Evolutionary conservation across 768 basidiomycete genomes (phyloP), one percentile per base, ranked within the genome.

Genomic region (Tulasnella sp.): DNA sequence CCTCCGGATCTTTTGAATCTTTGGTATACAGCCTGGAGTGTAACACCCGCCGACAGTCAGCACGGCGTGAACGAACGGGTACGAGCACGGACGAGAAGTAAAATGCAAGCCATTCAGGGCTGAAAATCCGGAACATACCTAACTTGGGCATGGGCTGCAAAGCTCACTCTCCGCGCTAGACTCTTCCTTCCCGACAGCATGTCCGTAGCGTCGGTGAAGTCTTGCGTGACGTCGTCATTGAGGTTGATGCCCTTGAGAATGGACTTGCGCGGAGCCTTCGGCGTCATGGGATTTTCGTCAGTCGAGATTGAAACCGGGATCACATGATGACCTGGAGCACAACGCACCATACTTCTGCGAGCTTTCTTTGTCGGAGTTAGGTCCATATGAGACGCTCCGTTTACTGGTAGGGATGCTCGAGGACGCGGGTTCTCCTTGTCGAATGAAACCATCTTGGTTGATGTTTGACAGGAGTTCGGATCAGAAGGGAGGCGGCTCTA

Each of bases 101-200:
- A 28, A 16, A n/a, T 22, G 46, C 18, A 40, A 46, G 2, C 24
- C 2, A 69, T 12, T 40, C 31, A 20, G 74, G 22, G 64, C 60
- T 34, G 64, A 28, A 24, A 79, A n/a, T 24, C 9, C 34, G 24
- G 28, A 46, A 75, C 81, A 7, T 46, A 82, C 81, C 80, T 58
- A 73, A 82, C 81, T 72, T 76, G 75, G 18, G 81, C 81, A 54
- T 80, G 81, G 12, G 79, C 79, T 24, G 80, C 81, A 50, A 82
- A 82, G 42, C 81, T 82, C 31, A 82, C 81, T 54, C 80, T 80
- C 41, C 81, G 75, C 3, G 75, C 58, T 22, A 77, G 58, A 58
- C 72, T 81, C 75, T 80, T 79, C 48, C 78, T 79, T 31, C 58
- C 34, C n/a, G 72, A 37, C 20, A 42, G 72, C 34, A 72, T 42